These are phyloP conservation scores for Amanita pseudoporphyria DNA, from an alignment of 768 basidiomycete species.

Conservation along the genomic window DNA sequence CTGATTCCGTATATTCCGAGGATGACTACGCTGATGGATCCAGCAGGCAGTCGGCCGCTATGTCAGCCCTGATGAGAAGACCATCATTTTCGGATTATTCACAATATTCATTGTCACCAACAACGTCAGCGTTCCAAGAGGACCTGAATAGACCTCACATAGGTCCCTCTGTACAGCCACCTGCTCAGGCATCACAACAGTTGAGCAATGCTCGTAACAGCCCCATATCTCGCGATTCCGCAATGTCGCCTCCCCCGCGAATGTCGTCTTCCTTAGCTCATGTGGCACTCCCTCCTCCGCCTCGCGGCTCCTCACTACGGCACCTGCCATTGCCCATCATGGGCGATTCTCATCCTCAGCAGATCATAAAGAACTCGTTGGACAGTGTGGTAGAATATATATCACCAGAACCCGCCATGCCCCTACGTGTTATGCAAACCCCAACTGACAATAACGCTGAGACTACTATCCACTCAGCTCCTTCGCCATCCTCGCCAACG, in stretches of 20 bases:
- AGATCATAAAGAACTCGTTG: not conserved
- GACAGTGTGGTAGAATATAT: constrained; percentile 25
- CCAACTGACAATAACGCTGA: constrained; percentile 33
- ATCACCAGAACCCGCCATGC: constrained; percentile 34
- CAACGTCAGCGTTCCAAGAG: constrained; percentile 74
- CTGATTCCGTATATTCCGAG: constrained; percentile 27
- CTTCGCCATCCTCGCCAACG: constrained; percentile 54
- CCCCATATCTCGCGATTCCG: constrained; percentile 24
- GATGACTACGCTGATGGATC: constrained; percentile 24
- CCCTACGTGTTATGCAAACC: constrained; percentile 35
- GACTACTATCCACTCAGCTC: constrained; percentile 46
- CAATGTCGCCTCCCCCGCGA: constrained; percentile 52
- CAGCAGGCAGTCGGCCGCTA: constrained; percentile 36
- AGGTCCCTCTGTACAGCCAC: constrained; percentile 15
- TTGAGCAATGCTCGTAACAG: constrained; percentile 15
- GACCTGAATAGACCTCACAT: constrained; percentile 26
- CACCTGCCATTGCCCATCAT: not conserved
- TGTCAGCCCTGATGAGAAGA: constrained; percentile 40
- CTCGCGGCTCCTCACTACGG: constrained; percentile 17
- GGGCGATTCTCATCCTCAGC: constrained; percentile 1
- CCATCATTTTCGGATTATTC: constrained; percentile 61
- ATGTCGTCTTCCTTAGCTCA: constrained; percentile 53
- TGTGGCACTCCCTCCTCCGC: constrained; percentile 49
- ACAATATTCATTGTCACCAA: constrained; percentile 51
- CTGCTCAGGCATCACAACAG: constrained; percentile 20